Conservation (phyloP, 371 early-diverging fungal genomes). For the Mortierella sp. region DNA sequence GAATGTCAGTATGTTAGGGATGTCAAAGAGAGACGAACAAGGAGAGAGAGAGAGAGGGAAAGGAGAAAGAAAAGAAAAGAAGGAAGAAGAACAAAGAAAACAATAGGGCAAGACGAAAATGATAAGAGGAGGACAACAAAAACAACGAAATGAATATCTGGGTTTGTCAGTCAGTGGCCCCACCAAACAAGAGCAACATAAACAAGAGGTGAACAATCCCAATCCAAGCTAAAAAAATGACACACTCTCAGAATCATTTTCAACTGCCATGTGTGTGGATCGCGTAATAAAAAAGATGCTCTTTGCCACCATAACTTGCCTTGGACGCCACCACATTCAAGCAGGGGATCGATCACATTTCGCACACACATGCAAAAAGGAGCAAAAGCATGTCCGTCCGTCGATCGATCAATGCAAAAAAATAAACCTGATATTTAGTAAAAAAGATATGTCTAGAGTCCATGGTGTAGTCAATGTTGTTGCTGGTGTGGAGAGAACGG, state of each 20-base stretch:
- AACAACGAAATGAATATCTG: background rate
- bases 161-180: background rate
- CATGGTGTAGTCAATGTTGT: background rate
- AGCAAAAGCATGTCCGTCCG: background rate
- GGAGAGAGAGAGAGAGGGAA: background rate
- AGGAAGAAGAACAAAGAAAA: background rate
- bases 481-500: background rate
- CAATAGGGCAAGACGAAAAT: background rate
- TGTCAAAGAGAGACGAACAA: background rate
- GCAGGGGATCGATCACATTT: background rate
- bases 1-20: background rate
- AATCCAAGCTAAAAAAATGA: background rate
- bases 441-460: background rate
- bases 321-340: background rate
- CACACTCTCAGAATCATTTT: background rate
- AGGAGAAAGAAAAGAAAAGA: background rate
- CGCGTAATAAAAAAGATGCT: too few species aligned
- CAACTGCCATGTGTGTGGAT: too few species aligned
- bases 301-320: too few species aligned
- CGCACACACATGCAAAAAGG: background rate
- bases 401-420: constrained; percentile 4
- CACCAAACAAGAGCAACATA: background rate
- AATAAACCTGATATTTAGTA: constrained; percentile 1
- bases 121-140: background rate
- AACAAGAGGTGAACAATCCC: background rate